Base-by-base conservation (phyloP, 2,329 filamentous ascomycete genomes). In the Pseudogymnoascus sp. region DNA sequence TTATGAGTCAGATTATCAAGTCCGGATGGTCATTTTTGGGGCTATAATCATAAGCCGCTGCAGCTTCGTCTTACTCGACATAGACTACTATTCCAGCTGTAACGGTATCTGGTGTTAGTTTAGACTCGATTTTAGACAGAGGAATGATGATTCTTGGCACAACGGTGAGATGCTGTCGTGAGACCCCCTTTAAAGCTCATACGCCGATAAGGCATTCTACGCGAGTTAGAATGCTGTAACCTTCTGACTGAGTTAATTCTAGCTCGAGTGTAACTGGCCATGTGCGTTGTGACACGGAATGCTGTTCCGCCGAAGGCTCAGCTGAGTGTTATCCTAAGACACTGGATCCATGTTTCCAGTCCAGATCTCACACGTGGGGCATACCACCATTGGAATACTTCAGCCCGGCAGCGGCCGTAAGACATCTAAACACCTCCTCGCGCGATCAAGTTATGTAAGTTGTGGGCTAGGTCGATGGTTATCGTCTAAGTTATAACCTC, bases 311-410 rank as follows among this genome's bases (percentile, higher is more conserved):
- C 20, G 28, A 54, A 33, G 43, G 47, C 47, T 54, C 47, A 54
- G 47, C 47, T 54, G 47, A 54, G 47, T 54, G 33, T 20, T 16
- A 54, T 54, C 16, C 28, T 54, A 54, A 54, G 47, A 54, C 47
- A 54, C 16, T 33, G 9, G 2, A 5, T 9, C n/a, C 14, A 33
- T 12, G 47, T 54, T 33, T 54, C 47, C 47, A 54, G 47, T 54
- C 47, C 47, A 2, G 28, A 54, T 54, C 28, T 54, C 47, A 54
- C 28, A 54, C 47, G 47, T 54, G 47, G 47, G 47, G 16, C 47
- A 54, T 20, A 20, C 7, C 28, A 54, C 9, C 16, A 11, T 54
- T 54, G 9, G n/a, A 33, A 33, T 33, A 33, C 28, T 20, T 33
- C 47, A 54, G n/a, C 47, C 16, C 28, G 47, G 5, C 18, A 9